phyloP scores from a whole-genome alignment of 2,329 filamentous ascomycete genomes.

The Torrubiellomyces zombiae region DNA sequence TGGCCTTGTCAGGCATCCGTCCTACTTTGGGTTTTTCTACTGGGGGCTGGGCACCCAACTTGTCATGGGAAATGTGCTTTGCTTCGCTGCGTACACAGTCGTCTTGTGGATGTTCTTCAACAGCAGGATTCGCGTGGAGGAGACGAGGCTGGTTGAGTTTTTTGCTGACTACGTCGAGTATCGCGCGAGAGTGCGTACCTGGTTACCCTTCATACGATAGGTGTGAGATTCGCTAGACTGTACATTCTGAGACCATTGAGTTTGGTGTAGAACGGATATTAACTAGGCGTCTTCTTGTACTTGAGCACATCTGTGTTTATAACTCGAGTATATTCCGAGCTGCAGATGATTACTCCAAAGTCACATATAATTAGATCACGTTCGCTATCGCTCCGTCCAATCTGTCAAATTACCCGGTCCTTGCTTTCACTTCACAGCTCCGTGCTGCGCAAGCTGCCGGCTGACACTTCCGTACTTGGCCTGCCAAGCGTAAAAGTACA shows the following conservation, averaged over 20 bases:
- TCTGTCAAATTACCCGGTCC: too few relatives aligned
- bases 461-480: slow-evolving; percentile 85
- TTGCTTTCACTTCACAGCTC: neutral
- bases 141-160: slow-evolving; percentile 59
- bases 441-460: slow-evolving; percentile 17
- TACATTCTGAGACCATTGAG: neutral
- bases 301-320: neutral
- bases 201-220: slow-evolving; percentile 52
- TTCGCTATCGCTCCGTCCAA: too few relatives aligned
- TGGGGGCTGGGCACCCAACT: slow-evolving; percentile 94
- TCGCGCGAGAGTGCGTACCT: slow-evolving; percentile 50
- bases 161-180: slow-evolving; percentile 73
- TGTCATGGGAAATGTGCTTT: slow-evolving; percentile 69
- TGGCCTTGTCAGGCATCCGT: slow-evolving; percentile 59
- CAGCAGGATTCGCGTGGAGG: slow-evolving; percentile 58
- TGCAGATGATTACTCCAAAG: too few relatives aligned
- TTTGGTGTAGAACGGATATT: neutral
- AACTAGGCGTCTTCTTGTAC: neutral
- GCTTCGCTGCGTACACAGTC: slow-evolving; percentile 53
- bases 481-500: slow-evolving; percentile 98
- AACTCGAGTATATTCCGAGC: neutral
- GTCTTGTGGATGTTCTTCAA: slow-evolving; percentile 82
- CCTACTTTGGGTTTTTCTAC: slow-evolving; percentile 97
- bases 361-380: too few relatives aligned
- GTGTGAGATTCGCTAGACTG: too few relatives aligned